phyloP scores from a whole-genome alignment of 345 rosid genomes.

The Dipteronia sinensis region DNA sequence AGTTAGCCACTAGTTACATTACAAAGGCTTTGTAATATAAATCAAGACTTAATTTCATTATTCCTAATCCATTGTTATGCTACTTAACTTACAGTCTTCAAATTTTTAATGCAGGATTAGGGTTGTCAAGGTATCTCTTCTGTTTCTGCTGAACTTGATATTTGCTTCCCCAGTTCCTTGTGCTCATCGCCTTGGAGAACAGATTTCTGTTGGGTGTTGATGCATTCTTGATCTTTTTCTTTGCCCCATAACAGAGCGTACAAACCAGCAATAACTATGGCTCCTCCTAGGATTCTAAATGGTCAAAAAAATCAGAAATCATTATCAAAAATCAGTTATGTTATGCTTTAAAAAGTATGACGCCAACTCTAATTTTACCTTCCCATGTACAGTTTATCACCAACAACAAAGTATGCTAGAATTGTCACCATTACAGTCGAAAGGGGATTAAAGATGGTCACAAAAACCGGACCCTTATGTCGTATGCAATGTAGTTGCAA shows the following conservation, averaged over 20 bases:
- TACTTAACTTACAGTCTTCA: not conserved
- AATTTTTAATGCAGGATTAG: not conserved
- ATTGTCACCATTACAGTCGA: constrained; percentile 25
- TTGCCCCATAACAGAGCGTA: constrained; percentile 36
- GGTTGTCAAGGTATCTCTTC: constrained; percentile 2
- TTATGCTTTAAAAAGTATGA: not conserved
- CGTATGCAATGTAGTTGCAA: constrained; percentile 35
- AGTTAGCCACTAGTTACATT: not conserved
- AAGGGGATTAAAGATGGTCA: constrained; percentile 32
- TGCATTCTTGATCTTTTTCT: constrained; percentile 26
- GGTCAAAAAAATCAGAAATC: constrained; percentile 1
- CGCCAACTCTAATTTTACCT: constrained; percentile 17
- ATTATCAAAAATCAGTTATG: not conserved
- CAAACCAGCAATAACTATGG: constrained; percentile 26
- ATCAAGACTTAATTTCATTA: too few relatives aligned
- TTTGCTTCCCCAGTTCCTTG: not conserved
- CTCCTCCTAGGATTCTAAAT: constrained; percentile 34
- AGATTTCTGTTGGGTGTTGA: constrained; percentile 16
- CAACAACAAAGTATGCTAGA: constrained; percentile 31
- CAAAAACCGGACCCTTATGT: constrained; percentile 34
- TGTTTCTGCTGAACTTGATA: constrained; percentile 17
- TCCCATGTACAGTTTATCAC: constrained; percentile 31
- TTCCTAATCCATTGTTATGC: not conserved
- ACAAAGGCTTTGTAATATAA: not conserved
- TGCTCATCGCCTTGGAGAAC: constrained; percentile 7